These are phyloP conservation scores for Aspergillus novofumigatus DNA, from an alignment of 2,329 filamentous ascomycete genomes.

Conservation along the genomic window DNA sequence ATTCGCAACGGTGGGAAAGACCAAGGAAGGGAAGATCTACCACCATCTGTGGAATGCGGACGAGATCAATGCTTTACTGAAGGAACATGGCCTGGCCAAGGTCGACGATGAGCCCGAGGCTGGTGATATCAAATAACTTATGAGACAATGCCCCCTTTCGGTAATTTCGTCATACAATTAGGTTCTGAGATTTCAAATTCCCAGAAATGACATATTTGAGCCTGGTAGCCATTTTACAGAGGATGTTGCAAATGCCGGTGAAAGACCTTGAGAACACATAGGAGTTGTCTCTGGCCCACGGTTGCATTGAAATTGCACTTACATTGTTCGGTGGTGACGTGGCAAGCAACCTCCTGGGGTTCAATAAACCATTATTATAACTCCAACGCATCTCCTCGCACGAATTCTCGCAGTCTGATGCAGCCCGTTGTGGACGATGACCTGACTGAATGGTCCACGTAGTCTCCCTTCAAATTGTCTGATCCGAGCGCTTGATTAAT, in stretches of 20 bases:
- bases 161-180: conserved; percentile 28
- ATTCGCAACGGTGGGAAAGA: conserved; percentile 96
- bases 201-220: background rate
- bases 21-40: conserved; percentile 92
- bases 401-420: conserved; percentile 16
- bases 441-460: conserved; percentile 27
- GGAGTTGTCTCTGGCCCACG: conserved; percentile 3
- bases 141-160: conserved; percentile 20
- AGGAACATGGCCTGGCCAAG: conserved; percentile 94
- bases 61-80: conserved; percentile 89
- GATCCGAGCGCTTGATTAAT: conserved; percentile 8
- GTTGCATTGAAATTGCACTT: conserved; percentile 22
- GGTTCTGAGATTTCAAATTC: conserved; percentile 8
- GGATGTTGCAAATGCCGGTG: conserved; percentile 1
- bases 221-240: conserved; percentile 8
- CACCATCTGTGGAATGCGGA: conserved; percentile 96
- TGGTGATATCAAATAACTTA: conserved; percentile 41
- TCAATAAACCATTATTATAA: conserved; percentile 16
- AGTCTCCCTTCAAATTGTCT: conserved; percentile 14
- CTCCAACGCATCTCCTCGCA: conserved; percentile 18
- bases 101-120: conserved; percentile 64
- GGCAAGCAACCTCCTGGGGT: conserved; percentile 23
- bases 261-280: background rate
- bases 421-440: conserved; percentile 9
- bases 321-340: conserved; percentile 29